Evolutionary conservation across 345 rosid genomes (phyloP), one percentile per base, ranked within the genome.

Genomic region (Crucihimalaya himalaica): DNA sequence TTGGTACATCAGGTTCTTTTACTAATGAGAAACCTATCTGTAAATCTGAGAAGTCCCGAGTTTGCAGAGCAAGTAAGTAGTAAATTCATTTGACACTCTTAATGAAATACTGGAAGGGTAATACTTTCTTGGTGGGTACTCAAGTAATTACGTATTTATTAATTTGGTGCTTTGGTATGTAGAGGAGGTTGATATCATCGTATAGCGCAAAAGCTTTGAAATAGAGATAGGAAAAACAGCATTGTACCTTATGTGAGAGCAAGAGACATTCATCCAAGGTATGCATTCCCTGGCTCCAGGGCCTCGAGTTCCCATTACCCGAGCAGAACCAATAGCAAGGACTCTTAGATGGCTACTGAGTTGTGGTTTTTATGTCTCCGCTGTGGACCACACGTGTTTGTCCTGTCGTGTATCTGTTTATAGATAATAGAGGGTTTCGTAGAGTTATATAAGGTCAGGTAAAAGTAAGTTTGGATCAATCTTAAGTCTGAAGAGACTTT

Each of bases 1-100:
- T 35, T n/a, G 71, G 5, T 69, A 20, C 71, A 37, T 27, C 87
- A 94, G 97, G 93, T 75, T 14, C 37, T 85, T 71, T 51, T 89
- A 76, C 78, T 94, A 78, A 89, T 91, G 98, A 88, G 84, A 74
- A 94, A 94, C 83, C 90, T 91, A 11, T 74, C 88, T 5, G 52
- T 77, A 71, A 94, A 91, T 82, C 79, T 91, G 79, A 74, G 78
- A 10, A 87, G 90, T 78, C 96, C 96, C 0, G 94, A 89, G 71
- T 91, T 88, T 57, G 88, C 90, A 82, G 84, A 91, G 69, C 84
- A 85, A 74, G 98, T 94, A 82, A 83, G 94, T 82, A 57, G 21
- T 70, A 32, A 23, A 31, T 12, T 32, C 39, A 23, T 12, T 12
- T 54, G 46, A 51, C 39, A 16, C 53, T 63, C 45, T 52, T 66